Evolutionary conservation across 768 basidiomycete genomes (phyloP).

Genomic region (Rhodotorula diobovata): DNA sequence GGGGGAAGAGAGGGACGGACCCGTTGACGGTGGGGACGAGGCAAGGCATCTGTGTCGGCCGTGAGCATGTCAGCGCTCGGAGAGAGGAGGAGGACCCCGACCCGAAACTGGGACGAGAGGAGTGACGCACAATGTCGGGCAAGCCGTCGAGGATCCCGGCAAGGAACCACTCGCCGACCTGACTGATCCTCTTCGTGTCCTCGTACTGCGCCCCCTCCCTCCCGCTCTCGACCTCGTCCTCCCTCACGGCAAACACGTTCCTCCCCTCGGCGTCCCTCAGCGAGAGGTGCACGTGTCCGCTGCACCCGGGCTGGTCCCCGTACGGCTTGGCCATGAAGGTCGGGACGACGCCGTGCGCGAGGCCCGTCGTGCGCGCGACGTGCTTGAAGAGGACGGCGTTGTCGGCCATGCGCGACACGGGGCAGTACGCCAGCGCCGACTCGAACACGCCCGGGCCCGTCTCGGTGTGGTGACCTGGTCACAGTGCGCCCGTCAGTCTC

Average conservation of each 20-base stretch:
- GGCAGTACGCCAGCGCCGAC: conserved; percentile 79
- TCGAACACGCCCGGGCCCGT: conserved; percentile 57
- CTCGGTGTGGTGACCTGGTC: conserved; percentile 61
- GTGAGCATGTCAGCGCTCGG: neutral
- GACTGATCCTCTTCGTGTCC: conserved; percentile 78
- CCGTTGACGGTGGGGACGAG: conserved; percentile 44
- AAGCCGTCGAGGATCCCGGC: conserved; percentile 86
- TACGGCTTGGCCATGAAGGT: conserved; percentile 62
- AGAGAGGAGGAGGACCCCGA: neutral
- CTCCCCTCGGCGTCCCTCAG: conserved; percentile 62
- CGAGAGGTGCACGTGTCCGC: conserved; percentile 92
- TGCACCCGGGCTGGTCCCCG: conserved; percentile 81
- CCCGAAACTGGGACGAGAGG: too few relatives aligned
- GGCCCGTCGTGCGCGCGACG: conserved; percentile 82
- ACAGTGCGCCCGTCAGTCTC: too few relatives aligned
- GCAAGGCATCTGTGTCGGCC: conserved; percentile 64
- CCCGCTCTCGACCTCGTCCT: conserved; percentile 58
- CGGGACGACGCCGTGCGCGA: conserved; percentile 79
- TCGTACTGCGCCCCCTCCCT: conserved; percentile 66
- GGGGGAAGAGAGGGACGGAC: conserved; percentile 6
- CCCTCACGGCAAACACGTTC: conserved; percentile 73
- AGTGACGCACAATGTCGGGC: conserved; percentile 64
- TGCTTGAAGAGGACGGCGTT: conserved; percentile 91
- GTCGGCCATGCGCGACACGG: conserved; percentile 75
- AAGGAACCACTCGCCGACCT: conserved; percentile 85